A percentile compares a stretch with the other conserved stretches of the same genome.
These are phyloP conservation scores for Pseudonitzschia delicatissima DNA, from an alignment of 108 stramenopile genomes.

Conservation along the genomic window DNA sequence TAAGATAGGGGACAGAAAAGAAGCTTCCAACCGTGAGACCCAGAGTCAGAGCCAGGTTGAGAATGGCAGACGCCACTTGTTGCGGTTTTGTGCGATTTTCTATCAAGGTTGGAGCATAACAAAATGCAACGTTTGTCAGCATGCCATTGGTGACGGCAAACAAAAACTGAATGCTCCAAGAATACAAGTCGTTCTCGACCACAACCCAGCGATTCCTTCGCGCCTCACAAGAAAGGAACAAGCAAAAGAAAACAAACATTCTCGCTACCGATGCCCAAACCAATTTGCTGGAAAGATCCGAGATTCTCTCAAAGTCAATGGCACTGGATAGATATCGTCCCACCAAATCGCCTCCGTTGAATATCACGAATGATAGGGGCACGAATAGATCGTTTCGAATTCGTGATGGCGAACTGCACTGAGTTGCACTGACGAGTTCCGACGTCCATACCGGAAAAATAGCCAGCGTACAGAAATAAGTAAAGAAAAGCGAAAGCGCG, in stretches of 20 bases:
- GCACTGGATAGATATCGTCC: slow-evolving; percentile 31
- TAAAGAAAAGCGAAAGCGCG: slow-evolving; percentile 32
- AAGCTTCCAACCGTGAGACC: slow-evolving; percentile 46
- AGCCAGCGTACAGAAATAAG: slow-evolving; percentile 40
- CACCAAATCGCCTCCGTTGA: slow-evolving; percentile 53
- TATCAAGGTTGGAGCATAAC: slow-evolving; percentile 26
- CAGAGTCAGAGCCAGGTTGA: slow-evolving; percentile 36
- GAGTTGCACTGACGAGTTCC: slow-evolving; percentile 22
- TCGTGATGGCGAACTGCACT: slow-evolving; percentile 26
- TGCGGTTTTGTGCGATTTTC: slow-evolving; percentile 18
- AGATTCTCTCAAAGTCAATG: slow-evolving; percentile 1
- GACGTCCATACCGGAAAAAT: slow-evolving; percentile 68
- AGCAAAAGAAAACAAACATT: slow-evolving; percentile 23
- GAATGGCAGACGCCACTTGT: slow-evolving; percentile 39
- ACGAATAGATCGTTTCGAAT: slow-evolving; percentile 45
- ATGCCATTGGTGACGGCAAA: slow-evolving; percentile 52
- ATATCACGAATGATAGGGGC: slow-evolving; percentile 47
- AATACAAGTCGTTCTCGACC: slow-evolving; percentile 30
- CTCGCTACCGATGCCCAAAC: slow-evolving; percentile 23
- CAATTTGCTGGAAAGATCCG: slow-evolving; percentile 18
- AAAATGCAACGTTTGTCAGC: slow-evolving; percentile 35
- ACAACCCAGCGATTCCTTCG: slow-evolving; percentile 14
- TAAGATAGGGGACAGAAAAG: slow-evolving; percentile 26
- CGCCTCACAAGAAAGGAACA: slow-evolving; percentile 30
- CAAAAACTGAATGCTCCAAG: slow-evolving; percentile 26